These are phyloP conservation scores for Artemisia argyi DNA, from an alignment of 129 eudicot species.

Conservation along the genomic window DNA sequence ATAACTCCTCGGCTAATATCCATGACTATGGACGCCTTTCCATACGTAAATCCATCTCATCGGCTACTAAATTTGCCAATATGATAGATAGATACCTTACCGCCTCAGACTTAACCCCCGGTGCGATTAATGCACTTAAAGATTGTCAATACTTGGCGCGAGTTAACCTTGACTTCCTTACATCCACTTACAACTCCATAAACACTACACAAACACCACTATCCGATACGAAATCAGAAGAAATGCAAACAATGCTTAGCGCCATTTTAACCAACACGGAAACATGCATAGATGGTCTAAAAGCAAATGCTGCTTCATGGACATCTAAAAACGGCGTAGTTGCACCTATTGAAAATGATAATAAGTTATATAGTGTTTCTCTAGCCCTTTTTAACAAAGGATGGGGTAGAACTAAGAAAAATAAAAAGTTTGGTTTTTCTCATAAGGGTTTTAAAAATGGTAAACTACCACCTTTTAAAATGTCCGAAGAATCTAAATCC, in stretches of 20 bases:
- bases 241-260: slow-evolving; percentile 49
- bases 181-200: slow-evolving; percentile 19
- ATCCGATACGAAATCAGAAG: slow-evolving; percentile 18
- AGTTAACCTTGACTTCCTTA: slow-evolving; percentile 36
- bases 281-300: slow-evolving; percentile 58
- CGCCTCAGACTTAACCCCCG: slow-evolving; percentile 12
- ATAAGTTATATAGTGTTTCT: slow-evolving; percentile 46
- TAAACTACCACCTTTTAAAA: slow-evolving; percentile 23
- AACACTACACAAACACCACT: slow-evolving; percentile 25
- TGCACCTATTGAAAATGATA: slow-evolving; percentile 31
- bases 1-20: slow-evolving; percentile 27
- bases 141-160: slow-evolving; percentile 46
- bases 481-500: slow-evolving; percentile 13
- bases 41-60: slow-evolving; percentile 39
- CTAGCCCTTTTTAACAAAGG: slow-evolving; percentile 48
- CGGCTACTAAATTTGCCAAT: slow-evolving; percentile 31
- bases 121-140: slow-evolving; percentile 40
- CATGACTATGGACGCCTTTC: slow-evolving; percentile 43
- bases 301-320: slow-evolving; percentile 27
- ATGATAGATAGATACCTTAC: slow-evolving; percentile 30
- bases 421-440: not conserved
- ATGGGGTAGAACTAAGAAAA: slow-evolving; percentile 26
- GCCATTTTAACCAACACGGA: slow-evolving; percentile 48
- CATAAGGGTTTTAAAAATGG: slow-evolving; percentile 1
- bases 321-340: slow-evolving; percentile 31